phyloP scores from a whole-genome alignment of 805 yeast genomes.

The Kregervanrija pseudodelftensis region DNA sequence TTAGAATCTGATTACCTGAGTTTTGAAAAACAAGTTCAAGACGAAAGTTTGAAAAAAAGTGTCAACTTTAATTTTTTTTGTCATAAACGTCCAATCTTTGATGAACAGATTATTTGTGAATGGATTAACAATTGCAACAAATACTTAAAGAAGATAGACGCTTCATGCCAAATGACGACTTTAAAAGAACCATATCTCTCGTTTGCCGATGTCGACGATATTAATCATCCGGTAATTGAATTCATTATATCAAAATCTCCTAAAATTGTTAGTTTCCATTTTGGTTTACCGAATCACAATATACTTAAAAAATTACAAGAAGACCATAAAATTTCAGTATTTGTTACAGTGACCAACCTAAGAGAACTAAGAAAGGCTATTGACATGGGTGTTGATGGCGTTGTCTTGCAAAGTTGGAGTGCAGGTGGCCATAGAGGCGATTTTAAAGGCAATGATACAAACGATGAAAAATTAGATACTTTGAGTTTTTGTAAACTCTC shows the following conservation, averaged over 20 bases:
- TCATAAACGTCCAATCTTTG: neutral
- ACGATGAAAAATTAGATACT: neutral
- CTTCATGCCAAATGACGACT: too few species aligned
- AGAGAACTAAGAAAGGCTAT: neutral
- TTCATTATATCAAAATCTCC: neutral
- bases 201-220: neutral
- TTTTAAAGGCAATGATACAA: neutral
- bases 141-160: neutral
- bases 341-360: neutral
- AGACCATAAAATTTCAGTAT: neutral
- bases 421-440: slow-evolving; percentile 1
- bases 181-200: neutral
- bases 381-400: neutral
- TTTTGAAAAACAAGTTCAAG: neutral
- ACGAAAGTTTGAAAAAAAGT: neutral
- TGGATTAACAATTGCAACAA: neutral
- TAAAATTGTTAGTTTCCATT: slow-evolving; percentile 1
- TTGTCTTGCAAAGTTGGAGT: neutral
- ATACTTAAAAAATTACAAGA: neutral
- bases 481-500: neutral
- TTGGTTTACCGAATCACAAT: neutral
- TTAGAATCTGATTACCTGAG: neutral
- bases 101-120: neutral
- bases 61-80: neutral
- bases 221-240: neutral